phyloP scores from a whole-genome alignment of 1,284 basidiomycete genomes.

The Ceratobasidium sp. region DNA sequence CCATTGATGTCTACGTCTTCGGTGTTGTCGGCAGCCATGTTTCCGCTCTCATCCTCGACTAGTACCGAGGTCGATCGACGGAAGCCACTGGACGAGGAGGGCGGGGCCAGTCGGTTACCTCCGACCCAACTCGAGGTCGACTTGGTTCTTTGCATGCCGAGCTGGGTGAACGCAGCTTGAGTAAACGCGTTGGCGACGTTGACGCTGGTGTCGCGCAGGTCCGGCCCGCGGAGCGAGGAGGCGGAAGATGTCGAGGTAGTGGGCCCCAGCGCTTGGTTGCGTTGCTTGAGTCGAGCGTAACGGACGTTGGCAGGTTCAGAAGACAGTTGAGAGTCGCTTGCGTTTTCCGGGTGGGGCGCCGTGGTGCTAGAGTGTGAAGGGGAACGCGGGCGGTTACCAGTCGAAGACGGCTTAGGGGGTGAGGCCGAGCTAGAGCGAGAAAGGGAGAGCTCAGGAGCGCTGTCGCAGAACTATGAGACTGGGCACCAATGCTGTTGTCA shows the following conservation, averaged over 20 bases:
- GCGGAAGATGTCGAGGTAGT: slow-evolving; percentile 40
- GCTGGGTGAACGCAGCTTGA: slow-evolving; percentile 62
- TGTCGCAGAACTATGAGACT: slow-evolving; percentile 47
- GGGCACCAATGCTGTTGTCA: slow-evolving; percentile 13
- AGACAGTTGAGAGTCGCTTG: slow-evolving; percentile 20
- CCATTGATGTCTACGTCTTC: slow-evolving; percentile 36
- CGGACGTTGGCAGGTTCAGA: slow-evolving; percentile 57
- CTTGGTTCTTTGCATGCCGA: slow-evolving; percentile 30
- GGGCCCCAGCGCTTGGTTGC: slow-evolving; percentile 55
- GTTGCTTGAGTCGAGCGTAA: slow-evolving; percentile 62
- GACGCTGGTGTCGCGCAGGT: slow-evolving; percentile 69
- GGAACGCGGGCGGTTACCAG: slow-evolving; percentile 41
- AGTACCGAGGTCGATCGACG: slow-evolving; percentile 8
- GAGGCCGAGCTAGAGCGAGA: slow-evolving; percentile 57
- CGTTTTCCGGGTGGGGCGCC: slow-evolving; percentile 39
- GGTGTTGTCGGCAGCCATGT: slow-evolving; percentile 30
- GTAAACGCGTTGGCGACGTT: slow-evolving; percentile 82
- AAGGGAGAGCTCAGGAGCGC: slow-evolving; percentile 59
- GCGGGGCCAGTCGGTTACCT: slow-evolving; percentile 41
- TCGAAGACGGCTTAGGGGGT: slow-evolving; percentile 59
- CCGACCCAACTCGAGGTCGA: slow-evolving; percentile 20
- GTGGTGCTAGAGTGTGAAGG: slow-evolving; percentile 42
- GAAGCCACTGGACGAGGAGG: slow-evolving; percentile 37
- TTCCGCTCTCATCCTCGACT: background rate
- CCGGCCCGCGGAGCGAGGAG: background rate